Conservation (phyloP, 1,139 yeast genomes). For the Saccharomyces hybrid region DNA sequence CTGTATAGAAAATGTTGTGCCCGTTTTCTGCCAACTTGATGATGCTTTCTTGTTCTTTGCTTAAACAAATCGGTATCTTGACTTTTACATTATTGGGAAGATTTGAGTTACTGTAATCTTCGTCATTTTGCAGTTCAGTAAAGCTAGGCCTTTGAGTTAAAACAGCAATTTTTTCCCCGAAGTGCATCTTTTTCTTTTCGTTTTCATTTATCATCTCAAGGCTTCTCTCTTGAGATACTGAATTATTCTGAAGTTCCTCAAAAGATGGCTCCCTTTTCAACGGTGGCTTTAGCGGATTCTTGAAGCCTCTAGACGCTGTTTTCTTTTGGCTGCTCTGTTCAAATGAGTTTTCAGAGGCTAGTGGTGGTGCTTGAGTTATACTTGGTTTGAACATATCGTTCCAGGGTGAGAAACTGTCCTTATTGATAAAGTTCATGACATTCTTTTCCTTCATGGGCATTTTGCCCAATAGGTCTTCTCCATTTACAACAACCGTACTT, state of each 20-base stretch:
- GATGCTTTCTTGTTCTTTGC: constrained; percentile 66
- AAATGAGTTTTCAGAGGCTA: neutral
- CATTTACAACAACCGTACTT: constrained; percentile 1
- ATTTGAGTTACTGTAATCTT: constrained; percentile 9
- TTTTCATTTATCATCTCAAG: constrained; percentile 10
- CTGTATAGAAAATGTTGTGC: constrained; percentile 71
- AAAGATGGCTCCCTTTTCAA: neutral
- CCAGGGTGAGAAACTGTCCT: neutral
- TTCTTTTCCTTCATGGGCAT: neutral
- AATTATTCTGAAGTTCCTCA: neutral
- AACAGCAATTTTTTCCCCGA: constrained; percentile 21
- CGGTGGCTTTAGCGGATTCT: neutral
- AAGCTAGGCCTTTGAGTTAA: constrained; percentile 20
- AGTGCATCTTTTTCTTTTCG: constrained; percentile 7
- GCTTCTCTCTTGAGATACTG: constrained; percentile 6
- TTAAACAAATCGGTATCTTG: constrained; percentile 38
- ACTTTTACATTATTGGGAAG: constrained; percentile 22
- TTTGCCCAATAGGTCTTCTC: constrained; percentile 10
- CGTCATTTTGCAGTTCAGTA: constrained; percentile 14
- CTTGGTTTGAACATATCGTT: neutral
- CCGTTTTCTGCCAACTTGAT: constrained; percentile 58
- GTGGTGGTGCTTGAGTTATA: neutral
- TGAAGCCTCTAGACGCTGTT: neutral
- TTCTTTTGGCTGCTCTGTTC: neutral
- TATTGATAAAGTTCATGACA: constrained; percentile 1